phyloP scores from a whole-genome alignment of 1,139 yeast species.

The Pichiaceae sp. region DNA sequence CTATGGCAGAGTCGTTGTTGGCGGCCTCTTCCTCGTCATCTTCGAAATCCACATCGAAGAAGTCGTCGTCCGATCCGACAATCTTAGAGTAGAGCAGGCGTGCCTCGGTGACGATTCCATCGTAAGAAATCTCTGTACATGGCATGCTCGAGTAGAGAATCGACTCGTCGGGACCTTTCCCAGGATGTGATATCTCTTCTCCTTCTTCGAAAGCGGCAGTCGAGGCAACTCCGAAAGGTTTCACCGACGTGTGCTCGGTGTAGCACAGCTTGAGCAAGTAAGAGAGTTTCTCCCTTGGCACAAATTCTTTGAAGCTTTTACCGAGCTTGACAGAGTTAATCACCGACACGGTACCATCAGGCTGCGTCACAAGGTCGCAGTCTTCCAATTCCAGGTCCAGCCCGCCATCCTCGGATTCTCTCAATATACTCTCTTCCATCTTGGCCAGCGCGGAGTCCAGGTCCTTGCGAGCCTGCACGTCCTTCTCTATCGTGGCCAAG shows the following conservation, averaged over 20 bases:
- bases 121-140: conserved; percentile 79
- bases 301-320: conserved; percentile 72
- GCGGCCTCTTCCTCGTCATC: conserved; percentile 65
- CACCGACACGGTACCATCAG: conserved; percentile 54
- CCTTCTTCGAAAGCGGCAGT: conserved; percentile 29
- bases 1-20: conserved; percentile 26
- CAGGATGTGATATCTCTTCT: conserved; percentile 14
- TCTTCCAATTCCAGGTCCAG: conserved; percentile 43
- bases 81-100: conserved; percentile 62
- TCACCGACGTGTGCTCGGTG: conserved; percentile 60
- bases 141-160: conserved; percentile 68
- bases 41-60: conserved; percentile 92
- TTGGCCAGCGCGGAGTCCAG: conserved; percentile 73
- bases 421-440: conserved; percentile 68
- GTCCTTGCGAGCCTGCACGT: conserved; percentile 65
- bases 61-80: conserved; percentile 91
- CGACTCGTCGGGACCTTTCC: conserved; percentile 28
- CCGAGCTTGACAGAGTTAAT: conserved; percentile 81
- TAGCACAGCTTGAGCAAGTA: conserved; percentile 73
- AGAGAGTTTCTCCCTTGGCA: conserved; percentile 72
- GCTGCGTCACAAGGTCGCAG: conserved; percentile 43
- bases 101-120: conserved; percentile 82
- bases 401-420: conserved; percentile 63
- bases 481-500: conserved; percentile 68
- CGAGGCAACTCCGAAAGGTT: conserved; percentile 37